Percentiles rank a stretch among this genome's conserved stretches.
Evolutionary conservation across 176 grass and related monocot species (phyloP).

Genomic region (Bolboschoenus planiculmis): DNA sequence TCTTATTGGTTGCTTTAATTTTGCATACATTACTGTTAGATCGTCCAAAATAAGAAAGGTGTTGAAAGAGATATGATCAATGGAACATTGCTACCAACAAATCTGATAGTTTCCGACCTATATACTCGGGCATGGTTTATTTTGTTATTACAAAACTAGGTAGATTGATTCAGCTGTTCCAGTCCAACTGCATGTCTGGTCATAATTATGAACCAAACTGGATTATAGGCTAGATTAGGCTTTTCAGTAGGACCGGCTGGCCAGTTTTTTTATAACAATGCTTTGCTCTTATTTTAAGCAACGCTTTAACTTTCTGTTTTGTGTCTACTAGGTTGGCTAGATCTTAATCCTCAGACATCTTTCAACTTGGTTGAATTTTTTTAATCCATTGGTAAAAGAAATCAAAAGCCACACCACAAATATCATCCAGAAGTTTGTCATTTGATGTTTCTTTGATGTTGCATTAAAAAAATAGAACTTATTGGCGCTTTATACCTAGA

Average conservation of each 20-base stretch:
- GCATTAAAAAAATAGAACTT: not conserved
- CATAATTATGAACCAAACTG: not conserved
- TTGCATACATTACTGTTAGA: not conserved
- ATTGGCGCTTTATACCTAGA: not conserved
- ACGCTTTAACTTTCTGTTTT: not conserved
- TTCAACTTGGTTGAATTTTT: not conserved
- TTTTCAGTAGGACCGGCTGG: not conserved
- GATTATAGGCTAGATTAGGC: not conserved
- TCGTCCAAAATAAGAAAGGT: not conserved
- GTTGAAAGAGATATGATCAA: not conserved
- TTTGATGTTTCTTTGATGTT: not conserved
- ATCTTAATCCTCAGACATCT: not conserved
- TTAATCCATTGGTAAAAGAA: not conserved
- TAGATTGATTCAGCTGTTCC: not conserved
- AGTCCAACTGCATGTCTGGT: not conserved
- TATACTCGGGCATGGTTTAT: too few species aligned
- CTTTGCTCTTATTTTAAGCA: not conserved
- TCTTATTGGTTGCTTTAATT: not conserved
- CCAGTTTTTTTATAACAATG: not conserved
- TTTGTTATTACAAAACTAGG: not conserved
- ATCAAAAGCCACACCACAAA: not conserved
- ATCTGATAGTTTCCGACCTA: not conserved
- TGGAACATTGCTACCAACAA: not conserved
- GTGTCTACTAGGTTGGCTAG: not conserved
- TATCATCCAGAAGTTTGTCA: not conserved